phyloP scores from a whole-genome alignment of 352 stramenopile species.

The Phytophthora multivora region DNA sequence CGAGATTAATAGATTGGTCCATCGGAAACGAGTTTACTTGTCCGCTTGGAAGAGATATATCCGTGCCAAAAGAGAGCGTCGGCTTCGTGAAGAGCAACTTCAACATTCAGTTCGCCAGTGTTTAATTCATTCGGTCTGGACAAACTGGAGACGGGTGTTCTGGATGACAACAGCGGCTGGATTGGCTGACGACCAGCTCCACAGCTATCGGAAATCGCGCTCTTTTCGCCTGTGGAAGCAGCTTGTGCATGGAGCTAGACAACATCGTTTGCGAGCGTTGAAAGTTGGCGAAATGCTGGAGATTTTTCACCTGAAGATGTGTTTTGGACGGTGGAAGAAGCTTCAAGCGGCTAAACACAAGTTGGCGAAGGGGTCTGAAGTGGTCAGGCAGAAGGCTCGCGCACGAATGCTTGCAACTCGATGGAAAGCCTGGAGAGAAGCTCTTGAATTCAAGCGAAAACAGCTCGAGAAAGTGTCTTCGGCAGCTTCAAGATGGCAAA shows the following conservation, averaged over 20 bases:
- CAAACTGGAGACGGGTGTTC: conserved; percentile 23
- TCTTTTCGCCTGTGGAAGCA: conserved; percentile 32
- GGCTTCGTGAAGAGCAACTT: conserved; percentile 13
- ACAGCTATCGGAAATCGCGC: conserved; percentile 4
- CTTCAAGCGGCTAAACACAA: conserved; percentile 1
- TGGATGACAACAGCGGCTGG: conserved; percentile 4
- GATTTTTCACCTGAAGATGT: conserved; percentile 6
- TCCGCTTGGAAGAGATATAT: conserved; percentile 7
- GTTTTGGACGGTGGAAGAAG: conserved; percentile 30
- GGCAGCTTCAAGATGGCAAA: conserved; percentile 34
- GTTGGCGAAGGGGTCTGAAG: neutral
- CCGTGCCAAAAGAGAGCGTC: neutral
- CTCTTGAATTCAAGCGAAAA: conserved; percentile 11
- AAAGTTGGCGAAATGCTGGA: conserved; percentile 14
- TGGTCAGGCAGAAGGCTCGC: neutral
- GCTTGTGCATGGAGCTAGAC: conserved; percentile 1
- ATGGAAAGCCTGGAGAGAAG: conserved; percentile 30
- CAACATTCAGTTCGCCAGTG: neutral
- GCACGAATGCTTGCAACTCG: neutral
- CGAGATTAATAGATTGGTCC: neutral
- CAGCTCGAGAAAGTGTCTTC: conserved; percentile 19
- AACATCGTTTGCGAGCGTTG: neutral
- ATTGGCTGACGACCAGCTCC: conserved; percentile 21
- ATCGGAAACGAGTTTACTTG: conserved; percentile 1
- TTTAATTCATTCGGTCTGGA: conserved; percentile 15